Evolutionary conservation across 2,329 filamentous ascomycete species (phyloP), one percentile per base, ranked within the genome.

Genomic region (Calycina marina): DNA sequence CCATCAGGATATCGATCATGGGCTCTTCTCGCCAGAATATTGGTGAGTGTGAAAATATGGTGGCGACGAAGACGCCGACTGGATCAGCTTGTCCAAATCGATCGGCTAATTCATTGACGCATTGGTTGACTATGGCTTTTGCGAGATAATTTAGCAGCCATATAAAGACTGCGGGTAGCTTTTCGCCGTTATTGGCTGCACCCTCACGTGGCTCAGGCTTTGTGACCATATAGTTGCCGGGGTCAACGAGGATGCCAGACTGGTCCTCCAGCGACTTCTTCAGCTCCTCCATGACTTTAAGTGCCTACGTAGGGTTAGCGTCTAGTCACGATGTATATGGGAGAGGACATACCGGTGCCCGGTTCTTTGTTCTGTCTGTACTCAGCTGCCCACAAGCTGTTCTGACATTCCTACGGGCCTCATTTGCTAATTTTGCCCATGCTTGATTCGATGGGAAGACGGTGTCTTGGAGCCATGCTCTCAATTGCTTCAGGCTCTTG

Each of bases 1-100:
- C 77, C 48, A 93, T 77, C 17, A 96, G 63, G 37, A 96, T 81
- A 50, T 92, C 82, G 32, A 84, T 76, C 36, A 93, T 62, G 1
- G 76, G 67, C 29, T 67, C 57, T 6, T 72, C 77, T 31, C 75
- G 67, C 65, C 74, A 80, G 33, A 68, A 61, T 48, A 82, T 79
- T 11, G 71, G 64, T 12, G 70, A 63, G 32, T 69, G 64, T 1
- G 80, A 77, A 51, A 92, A 88, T 17, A 92, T 67, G 41, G 76
- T 72, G 5, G 77, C 78, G 1, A 76, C 67, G 14, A 86, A 63
- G 14, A 88, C 70, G n/a, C 84, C 84, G 27, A 92, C 67, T 1
- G 81, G 77, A 44, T 90, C 80, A 6, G 82, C 83, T 4, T 70
- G 65, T 39, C 69, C 69, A 1, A 71, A 65, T 32, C 72, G 70